Percentiles rank a stretch among this genome's conserved stretches.
phyloP scores from a whole-genome alignment of 495 filamentous ascomycete genomes.

The Penicillium parvum region DNA sequence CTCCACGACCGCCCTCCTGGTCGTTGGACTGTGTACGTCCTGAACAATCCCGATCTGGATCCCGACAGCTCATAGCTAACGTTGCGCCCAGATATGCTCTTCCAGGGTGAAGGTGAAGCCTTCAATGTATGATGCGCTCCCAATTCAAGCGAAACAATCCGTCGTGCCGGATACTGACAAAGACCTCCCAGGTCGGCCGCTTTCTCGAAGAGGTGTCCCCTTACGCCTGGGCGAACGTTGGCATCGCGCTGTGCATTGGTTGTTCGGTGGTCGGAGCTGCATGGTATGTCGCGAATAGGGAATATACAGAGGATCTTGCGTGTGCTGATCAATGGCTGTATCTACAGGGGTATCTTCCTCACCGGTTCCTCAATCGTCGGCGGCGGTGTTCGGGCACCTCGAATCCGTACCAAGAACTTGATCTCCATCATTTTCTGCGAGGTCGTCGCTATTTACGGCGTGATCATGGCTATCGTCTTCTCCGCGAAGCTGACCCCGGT shows the following conservation, averaged over 20 bases:
- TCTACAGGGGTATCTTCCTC: conserved; percentile 90
- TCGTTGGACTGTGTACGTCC: conserved; percentile 82
- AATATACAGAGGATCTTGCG: neutral
- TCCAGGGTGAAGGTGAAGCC: conserved; percentile 89
- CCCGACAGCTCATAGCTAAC: conserved; percentile 30
- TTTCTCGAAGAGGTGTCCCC: conserved; percentile 94
- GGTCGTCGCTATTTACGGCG: conserved; percentile 98
- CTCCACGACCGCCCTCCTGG: conserved; percentile 64
- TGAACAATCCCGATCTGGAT: conserved; percentile 9
- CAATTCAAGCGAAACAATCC: neutral
- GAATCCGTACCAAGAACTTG: conserved; percentile 97
- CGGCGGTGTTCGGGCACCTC: conserved; percentile 89
- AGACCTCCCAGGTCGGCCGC: conserved; percentile 66
- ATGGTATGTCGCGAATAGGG: conserved; percentile 79
- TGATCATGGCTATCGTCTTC: conserved; percentile 99
- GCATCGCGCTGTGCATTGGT: conserved; percentile 92
- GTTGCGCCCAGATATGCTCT: conserved; percentile 78
- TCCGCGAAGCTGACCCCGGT: conserved; percentile 72
- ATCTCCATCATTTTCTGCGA: conserved; percentile 99
- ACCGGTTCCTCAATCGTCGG: conserved; percentile 98
- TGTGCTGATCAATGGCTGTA: conserved; percentile 25
- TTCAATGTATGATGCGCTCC: conserved; percentile 74
- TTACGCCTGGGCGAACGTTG: conserved; percentile 85
- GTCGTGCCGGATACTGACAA: conserved; percentile 17
- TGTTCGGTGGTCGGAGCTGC: conserved; percentile 94